Evolutionary conservation across 2,329 filamentous ascomycete genomes (phyloP).

Genomic region (Pestalotiopsis sp.): DNA sequence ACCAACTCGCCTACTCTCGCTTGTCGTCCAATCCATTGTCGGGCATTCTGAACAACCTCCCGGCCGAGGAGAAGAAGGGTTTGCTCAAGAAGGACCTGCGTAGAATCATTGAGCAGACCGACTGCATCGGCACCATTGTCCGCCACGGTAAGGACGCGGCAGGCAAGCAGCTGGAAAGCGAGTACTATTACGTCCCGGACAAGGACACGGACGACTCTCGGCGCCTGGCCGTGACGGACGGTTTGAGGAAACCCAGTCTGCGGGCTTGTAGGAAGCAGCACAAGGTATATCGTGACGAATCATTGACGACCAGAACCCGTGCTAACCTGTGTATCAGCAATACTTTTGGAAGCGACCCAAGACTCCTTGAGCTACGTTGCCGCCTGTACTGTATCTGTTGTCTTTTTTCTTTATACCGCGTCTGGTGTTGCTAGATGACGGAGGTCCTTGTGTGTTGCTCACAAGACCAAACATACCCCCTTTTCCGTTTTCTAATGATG

Average conservation of each 20-base stretch:
- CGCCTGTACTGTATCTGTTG: background rate
- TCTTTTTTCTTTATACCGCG: background rate
- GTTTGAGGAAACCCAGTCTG: slow-evolving; percentile 85
- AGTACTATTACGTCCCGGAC: slow-evolving; percentile 96
- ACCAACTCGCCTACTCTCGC: slow-evolving; percentile 93
- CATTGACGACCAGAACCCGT: slow-evolving; percentile 22
- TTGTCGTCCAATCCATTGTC: slow-evolving; percentile 90
- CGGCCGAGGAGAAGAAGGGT: slow-evolving; percentile 61
- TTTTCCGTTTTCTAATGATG: slow-evolving; percentile 11
- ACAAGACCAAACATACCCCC: slow-evolving; percentile 14
- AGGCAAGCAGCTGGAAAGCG: slow-evolving; percentile 89
- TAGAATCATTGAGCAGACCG: slow-evolving; percentile 70
- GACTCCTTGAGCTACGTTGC: slow-evolving; percentile 48
- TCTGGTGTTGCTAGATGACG: background rate
- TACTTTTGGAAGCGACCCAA: slow-evolving; percentile 70
- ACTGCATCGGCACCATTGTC: slow-evolving; percentile 84
- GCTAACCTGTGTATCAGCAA: slow-evolving; percentile 48
- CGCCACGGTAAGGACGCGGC: slow-evolving; percentile 95
- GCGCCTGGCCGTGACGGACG: slow-evolving; percentile 80
- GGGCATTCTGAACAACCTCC: slow-evolving; percentile 85
- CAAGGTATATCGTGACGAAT: slow-evolving; percentile 69
- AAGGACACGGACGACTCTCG: slow-evolving; percentile 79
- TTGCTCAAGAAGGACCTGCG: slow-evolving; percentile 68
- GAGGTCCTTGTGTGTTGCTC: background rate
- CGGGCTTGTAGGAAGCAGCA: slow-evolving; percentile 92